Evolutionary conservation across 106 monocot species (phyloP).

Genomic region (Acorus calamus): DNA sequence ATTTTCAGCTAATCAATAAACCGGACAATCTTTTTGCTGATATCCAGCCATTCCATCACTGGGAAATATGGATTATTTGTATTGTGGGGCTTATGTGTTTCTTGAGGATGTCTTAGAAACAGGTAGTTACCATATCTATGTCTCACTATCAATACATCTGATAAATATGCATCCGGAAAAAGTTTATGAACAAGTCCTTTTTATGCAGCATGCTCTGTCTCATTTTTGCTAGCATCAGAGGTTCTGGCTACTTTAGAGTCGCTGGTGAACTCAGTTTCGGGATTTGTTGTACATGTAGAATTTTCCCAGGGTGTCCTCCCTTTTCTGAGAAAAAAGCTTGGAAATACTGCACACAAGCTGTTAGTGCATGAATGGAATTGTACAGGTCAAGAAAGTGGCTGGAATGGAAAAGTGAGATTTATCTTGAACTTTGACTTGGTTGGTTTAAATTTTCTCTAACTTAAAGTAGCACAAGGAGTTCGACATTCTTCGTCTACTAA

Average conservation of each 20-base stretch:
- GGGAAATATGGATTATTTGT: slow-evolving; percentile 55
- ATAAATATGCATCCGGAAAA: neutral
- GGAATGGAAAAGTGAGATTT: slow-evolving; percentile 47
- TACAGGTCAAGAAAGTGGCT: slow-evolving; percentile 29
- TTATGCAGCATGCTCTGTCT: slow-evolving; percentile 49
- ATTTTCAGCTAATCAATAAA: slow-evolving; percentile 36
- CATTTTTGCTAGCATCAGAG: slow-evolving; percentile 60
- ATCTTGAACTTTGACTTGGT: neutral
- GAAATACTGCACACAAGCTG: slow-evolving; percentile 51
- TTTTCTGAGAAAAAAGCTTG: slow-evolving; percentile 50
- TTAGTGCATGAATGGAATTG: slow-evolving; percentile 36
- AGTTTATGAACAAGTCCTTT: neutral
- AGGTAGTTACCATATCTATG: slow-evolving; percentile 27
- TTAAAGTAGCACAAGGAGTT: too few species aligned
- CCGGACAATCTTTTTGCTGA: slow-evolving; percentile 22
- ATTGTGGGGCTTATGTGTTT: slow-evolving; percentile 49
- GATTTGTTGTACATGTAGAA: slow-evolving; percentile 22
- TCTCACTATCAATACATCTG: neutral
- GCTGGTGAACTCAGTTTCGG: slow-evolving; percentile 44
- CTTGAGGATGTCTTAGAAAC: slow-evolving; percentile 48
- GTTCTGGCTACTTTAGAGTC: slow-evolving; percentile 61
- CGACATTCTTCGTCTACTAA: neutral
- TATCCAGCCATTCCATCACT: slow-evolving; percentile 28
- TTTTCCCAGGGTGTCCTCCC: slow-evolving; percentile 31
- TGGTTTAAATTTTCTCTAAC: too few species aligned